These are phyloP conservation scores for Aureobasidium sp. DNA, from an alignment of 2,329 filamentous ascomycete species.

Conservation along the genomic window DNA sequence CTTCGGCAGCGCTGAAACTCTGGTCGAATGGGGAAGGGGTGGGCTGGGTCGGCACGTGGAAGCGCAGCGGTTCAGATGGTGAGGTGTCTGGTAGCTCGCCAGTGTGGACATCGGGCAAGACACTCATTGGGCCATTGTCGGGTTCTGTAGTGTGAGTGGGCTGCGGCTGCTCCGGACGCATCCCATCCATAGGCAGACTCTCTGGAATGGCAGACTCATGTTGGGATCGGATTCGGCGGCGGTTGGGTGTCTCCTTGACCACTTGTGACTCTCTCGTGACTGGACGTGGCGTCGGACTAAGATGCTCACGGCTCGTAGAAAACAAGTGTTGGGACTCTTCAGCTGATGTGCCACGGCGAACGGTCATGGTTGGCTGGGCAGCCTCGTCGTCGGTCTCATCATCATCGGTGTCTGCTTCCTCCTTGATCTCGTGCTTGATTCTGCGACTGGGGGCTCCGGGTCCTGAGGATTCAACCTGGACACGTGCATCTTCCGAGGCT, in stretches of 20 bases:
- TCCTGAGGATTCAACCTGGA: conserved; percentile 8
- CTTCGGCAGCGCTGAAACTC: background rate
- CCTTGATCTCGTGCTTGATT: background rate
- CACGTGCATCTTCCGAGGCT: background rate
- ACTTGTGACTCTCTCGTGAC: background rate
- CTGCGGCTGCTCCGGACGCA: background rate
- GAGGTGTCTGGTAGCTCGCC: background rate
- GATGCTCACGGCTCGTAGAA: conserved; percentile 8
- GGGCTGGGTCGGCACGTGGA: background rate
- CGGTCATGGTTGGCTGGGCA: background rate
- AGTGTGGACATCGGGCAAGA: background rate
- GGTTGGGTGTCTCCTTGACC: background rate
- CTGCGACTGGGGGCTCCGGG: background rate
- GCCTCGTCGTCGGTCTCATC: background rate
- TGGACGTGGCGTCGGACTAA: background rate
- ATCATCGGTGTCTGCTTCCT: background rate
- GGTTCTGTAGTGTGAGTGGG: background rate
- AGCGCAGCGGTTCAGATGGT: background rate
- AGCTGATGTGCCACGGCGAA: background rate
- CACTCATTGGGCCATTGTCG: background rate
- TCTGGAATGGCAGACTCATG: background rate
- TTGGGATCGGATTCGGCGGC: background rate
- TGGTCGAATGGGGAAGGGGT: background rate
- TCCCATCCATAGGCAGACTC: background rate
- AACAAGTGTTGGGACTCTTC: conserved; percentile 7